Evolutionary conservation across 2,329 filamentous ascomycete genomes (phyloP).

Genomic region (Aspergillus sp.): DNA sequence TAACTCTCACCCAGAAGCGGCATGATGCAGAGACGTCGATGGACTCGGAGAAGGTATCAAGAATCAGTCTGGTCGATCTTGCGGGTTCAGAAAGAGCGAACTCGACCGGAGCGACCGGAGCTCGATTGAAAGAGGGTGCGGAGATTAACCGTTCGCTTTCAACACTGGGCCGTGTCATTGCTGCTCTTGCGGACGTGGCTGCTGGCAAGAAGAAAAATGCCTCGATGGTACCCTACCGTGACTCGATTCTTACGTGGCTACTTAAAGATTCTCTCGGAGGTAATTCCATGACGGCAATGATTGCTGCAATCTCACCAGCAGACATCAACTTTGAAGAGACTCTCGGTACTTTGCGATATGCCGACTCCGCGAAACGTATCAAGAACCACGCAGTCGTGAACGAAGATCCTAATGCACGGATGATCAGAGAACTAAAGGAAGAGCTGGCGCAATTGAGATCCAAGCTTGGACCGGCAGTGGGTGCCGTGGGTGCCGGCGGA

Average conservation of each 20-base stretch:
- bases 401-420: slow-evolving; percentile 96
- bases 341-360: slow-evolving; percentile 89
- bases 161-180: slow-evolving; percentile 95
- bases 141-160: slow-evolving; percentile 98
- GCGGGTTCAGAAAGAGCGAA: slow-evolving; percentile 95
- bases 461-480: slow-evolving; percentile 65
- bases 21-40: slow-evolving; percentile 90
- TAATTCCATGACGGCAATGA: slow-evolving; percentile 99
- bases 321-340: slow-evolving; percentile 99
- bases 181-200: slow-evolving; percentile 86
- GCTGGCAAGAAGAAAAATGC: slow-evolving; percentile 75
- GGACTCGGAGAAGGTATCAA: slow-evolving; percentile 96
- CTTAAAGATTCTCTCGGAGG: slow-evolving; percentile 95
- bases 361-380: slow-evolving; percentile 96
- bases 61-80: slow-evolving; percentile 96
- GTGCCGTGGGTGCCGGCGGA: slow-evolving; percentile 35
- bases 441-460: slow-evolving; percentile 81
- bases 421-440: slow-evolving; percentile 98
- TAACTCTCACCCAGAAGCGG: slow-evolving; percentile 92
- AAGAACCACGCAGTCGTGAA: slow-evolving; percentile 99
- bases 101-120: slow-evolving; percentile 95
- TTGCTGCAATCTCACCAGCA: slow-evolving; percentile 94
- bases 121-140: slow-evolving; percentile 92
- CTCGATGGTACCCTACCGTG: slow-evolving; percentile 88
- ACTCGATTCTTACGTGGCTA: slow-evolving; percentile 94